Conservation (phyloP, 2,329 filamentous ascomycete species). For the Penicillium sp. region DNA sequence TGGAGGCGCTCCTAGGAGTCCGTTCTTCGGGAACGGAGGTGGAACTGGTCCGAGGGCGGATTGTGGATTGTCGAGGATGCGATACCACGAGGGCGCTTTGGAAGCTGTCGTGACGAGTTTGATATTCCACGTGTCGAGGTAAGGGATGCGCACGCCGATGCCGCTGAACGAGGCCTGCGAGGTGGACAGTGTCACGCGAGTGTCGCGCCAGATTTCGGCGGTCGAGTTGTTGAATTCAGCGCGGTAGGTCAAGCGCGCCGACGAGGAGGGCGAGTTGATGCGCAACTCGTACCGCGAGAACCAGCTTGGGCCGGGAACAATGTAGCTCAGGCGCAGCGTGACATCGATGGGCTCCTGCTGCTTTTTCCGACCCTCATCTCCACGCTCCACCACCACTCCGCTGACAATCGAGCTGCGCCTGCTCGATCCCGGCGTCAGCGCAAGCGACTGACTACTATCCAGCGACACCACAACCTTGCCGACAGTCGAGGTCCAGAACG, state of each 20-base stretch:
- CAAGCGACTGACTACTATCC: conserved; percentile 34
- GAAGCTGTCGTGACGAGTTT: conserved; percentile 44
- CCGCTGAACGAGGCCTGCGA: conserved; percentile 65
- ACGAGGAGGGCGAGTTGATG: conserved; percentile 61
- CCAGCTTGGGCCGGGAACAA: conserved; percentile 65
- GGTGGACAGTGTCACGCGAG: conserved; percentile 65
- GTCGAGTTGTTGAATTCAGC: conserved; percentile 67
- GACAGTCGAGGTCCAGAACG: conserved; percentile 42
- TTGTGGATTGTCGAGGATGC: conserved; percentile 14
- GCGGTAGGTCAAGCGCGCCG: conserved; percentile 63
- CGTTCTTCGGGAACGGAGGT: neutral
- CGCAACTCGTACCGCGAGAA: conserved; percentile 65
- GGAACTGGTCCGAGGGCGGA: neutral
- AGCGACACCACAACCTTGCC: conserved; percentile 43
- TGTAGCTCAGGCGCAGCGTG: conserved; percentile 60
- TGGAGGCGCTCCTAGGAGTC: neutral
- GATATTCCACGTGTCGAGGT: conserved; percentile 62
- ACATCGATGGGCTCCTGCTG: conserved; percentile 25
- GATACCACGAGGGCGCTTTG: conserved; percentile 25
- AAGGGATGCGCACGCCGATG: conserved; percentile 61
- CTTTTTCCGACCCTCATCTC: neutral
- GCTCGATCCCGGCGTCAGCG: conserved; percentile 15
- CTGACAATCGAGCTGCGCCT: conserved; percentile 28
- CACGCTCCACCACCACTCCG: conserved; percentile 21
- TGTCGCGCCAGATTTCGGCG: conserved; percentile 67